Base-by-base conservation (phyloP, 1,284 basidiomycete species). In the Exobasidium rhododendri region DNA sequence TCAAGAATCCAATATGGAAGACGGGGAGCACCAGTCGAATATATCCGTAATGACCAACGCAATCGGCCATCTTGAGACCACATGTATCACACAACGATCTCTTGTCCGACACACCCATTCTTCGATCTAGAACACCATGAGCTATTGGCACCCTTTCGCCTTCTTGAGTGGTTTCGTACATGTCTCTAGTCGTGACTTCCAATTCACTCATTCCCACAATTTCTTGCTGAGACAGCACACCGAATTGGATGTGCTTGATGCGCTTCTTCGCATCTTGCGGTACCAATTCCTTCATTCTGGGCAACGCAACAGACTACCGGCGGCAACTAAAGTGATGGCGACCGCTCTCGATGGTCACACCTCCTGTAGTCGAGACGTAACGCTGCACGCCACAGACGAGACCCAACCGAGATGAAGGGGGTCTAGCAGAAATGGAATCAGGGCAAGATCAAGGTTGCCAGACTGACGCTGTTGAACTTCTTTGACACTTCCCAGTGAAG, bases 1-100 rank as follows among this genome's bases (percentile, higher is more conserved):
- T 92, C 84, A 98, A 97, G 83, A 92, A 99, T 14, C 96, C 96
- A 67, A 97, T 92, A 79, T 98, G 81, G 71, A 97, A 98, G 13
- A 97, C 94, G 0, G 94, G 94, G 13, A 99, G 87, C 31, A 90
- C 88, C 40, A 98, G 86, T 62, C 78, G 79, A 72, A 80, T 80
- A 65, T 80, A 80, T 55, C 93, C 94, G 80, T 94, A 97, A 81
- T 97, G 94, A 1, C 96, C 96, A 4, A 97, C 94, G 80, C 96
- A 99, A 69, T 97, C 92, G 1, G 93, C 90, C 62, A 92, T 88
- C 46, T 87, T 88, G 66, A 93, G 86, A 14, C 92, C 92, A 77
- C 96, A 99, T 0, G 96, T 99, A 80, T 94, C 90, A 81, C 96
- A 99, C 69, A 88, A 89, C 10, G 89, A 86, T 65, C 84, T 86